phyloP scores from a whole-genome alignment of 2,329 filamentous ascomycete genomes.

The Arthroderma sp. region DNA sequence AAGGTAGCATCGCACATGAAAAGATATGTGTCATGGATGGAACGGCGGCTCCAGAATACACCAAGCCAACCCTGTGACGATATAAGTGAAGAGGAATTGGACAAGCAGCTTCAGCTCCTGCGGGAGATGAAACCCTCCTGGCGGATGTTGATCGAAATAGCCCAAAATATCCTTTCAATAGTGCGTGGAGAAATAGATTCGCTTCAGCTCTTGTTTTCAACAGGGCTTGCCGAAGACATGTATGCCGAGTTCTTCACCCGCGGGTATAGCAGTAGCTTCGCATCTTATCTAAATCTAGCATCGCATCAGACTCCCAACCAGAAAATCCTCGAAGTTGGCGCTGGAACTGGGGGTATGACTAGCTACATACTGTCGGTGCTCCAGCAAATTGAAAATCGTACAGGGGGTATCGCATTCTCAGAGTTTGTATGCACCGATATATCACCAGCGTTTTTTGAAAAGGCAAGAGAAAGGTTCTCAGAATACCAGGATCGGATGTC shows the following conservation, averaged over 20 bases:
- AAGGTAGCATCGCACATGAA: background rate
- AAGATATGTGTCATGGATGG: background rate
- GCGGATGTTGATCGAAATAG: background rate
- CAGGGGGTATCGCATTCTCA: slow-evolving; percentile 17
- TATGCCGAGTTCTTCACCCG: too few species aligned
- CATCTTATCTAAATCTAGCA: too few species aligned
- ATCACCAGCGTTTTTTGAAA: slow-evolving; percentile 18
- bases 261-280: too few species aligned
- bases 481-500: slow-evolving; percentile 1
- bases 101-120: background rate
- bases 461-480: slow-evolving; percentile 6
- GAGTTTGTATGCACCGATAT: slow-evolving; percentile 30
- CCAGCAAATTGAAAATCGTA: too few species aligned
- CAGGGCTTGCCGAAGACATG: too few species aligned
- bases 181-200: background rate
- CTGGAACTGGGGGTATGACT: background rate
- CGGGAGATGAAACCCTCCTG: background rate
- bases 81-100: background rate
- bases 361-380: too few species aligned
- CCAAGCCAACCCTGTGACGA: background rate
- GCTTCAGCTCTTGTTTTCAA: too few species aligned
- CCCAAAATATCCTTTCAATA: background rate
- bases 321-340: background rate
- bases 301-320: background rate
- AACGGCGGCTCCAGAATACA: background rate